Evolutionary conservation across 257 asterid species (phyloP).

Genomic region (Solanum sitiens): DNA sequence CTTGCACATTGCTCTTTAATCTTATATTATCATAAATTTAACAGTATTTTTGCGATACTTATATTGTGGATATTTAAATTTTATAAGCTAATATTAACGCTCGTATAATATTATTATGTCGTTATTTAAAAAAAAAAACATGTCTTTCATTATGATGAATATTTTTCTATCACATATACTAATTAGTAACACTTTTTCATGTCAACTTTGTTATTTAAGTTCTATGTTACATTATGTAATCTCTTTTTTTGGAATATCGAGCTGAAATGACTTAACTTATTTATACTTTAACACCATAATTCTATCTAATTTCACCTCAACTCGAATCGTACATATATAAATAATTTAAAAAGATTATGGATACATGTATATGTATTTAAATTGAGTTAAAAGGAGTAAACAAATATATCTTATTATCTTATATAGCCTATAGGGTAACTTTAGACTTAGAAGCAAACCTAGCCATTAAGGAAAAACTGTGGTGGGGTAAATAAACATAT

Average conservation of each 20-base stretch:
- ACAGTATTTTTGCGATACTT: background rate
- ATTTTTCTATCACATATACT: background rate
- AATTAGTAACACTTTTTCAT: background rate
- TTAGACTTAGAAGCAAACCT: background rate
- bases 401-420: background rate
- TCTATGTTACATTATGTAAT: background rate
- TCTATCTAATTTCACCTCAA: background rate
- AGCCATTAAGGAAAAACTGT: background rate
- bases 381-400: background rate
- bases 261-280: no score
- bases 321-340: background rate
- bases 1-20: background rate
- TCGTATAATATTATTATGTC: background rate
- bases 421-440: background rate
- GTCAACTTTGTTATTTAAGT: background rate
- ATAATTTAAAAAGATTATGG: background rate
- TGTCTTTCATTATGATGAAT: background rate
- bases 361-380: background rate
- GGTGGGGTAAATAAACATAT: background rate
- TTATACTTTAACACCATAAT: no score
- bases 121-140: background rate
- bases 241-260: background rate
- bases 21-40: background rate
- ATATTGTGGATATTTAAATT: background rate
- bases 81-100: background rate